Evolutionary conservation across 208 protist genomes (phyloP).

Genomic region (Leishmania tropica): DNA sequence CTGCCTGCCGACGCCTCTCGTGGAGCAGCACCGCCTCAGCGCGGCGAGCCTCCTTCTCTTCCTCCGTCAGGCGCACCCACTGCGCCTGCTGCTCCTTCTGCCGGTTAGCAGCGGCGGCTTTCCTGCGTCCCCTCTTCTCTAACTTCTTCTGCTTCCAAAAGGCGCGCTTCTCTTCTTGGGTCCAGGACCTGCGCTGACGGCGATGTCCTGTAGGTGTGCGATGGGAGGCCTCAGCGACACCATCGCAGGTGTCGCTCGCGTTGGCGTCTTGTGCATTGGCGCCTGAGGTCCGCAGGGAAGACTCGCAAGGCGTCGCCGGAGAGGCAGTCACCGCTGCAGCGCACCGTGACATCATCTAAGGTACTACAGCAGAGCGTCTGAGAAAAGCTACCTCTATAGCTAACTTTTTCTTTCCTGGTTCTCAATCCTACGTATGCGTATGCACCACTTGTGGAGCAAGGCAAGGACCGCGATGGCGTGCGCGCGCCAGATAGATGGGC

Average conservation of each 20-base stretch:
- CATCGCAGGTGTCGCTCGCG: neutral
- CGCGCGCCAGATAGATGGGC: neutral
- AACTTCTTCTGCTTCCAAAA: conserved; percentile 71
- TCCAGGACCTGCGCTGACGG: conserved; percentile 58
- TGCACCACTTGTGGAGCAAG: neutral
- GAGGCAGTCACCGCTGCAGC: neutral
- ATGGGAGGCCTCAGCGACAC: neutral
- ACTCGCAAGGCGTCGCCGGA: neutral
- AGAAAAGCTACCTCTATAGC: neutral
- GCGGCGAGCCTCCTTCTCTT: conserved; percentile 45
- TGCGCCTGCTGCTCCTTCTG: conserved; percentile 37
- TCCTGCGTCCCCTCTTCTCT: conserved; percentile 46
- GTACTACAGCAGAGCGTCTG: neutral
- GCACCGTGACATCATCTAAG: neutral
- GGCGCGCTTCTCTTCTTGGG: conserved; percentile 48
- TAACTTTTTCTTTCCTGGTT: neutral
- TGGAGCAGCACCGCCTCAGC: conserved; percentile 45
- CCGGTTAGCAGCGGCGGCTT: conserved; percentile 32
- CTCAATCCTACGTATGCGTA: neutral
- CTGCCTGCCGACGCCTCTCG: conserved; percentile 50
- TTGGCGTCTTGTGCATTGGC: neutral
- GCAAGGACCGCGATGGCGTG: neutral
- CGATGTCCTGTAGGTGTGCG: conserved; percentile 3
- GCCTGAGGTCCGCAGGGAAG: neutral
- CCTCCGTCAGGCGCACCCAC: conserved; percentile 63